Conservation (phyloP, 768 basidiomycete genomes). For the Boletus sensibilis region DNA sequence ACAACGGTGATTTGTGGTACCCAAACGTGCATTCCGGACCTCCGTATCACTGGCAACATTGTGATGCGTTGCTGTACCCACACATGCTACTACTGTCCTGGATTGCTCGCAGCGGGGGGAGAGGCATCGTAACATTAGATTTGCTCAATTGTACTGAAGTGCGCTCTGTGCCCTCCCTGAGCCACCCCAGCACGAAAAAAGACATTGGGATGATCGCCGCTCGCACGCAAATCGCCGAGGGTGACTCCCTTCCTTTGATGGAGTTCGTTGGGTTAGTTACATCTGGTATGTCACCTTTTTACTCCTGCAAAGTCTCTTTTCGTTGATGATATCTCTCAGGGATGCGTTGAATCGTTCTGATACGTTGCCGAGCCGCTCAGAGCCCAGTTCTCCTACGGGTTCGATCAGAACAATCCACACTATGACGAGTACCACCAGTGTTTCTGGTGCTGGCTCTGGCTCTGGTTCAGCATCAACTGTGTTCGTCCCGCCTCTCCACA, state of each 20-base stretch:
- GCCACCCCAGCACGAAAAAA: conserved; percentile 75
- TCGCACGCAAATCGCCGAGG: conserved; percentile 50
- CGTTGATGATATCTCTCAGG: conserved; percentile 42
- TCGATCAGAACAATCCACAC: conserved; percentile 73
- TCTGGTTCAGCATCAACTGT: conserved; percentile 69
- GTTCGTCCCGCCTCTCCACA: conserved; percentile 73
- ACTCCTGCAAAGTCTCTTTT: not conserved
- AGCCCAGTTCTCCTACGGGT: conserved; percentile 44
- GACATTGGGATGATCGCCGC: conserved; percentile 89
- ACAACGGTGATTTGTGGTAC: conserved; percentile 86
- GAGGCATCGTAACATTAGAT: conserved; percentile 85
- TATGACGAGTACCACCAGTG: conserved; percentile 44
- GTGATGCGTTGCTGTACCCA: conserved; percentile 79
- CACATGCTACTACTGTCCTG: conserved; percentile 84
- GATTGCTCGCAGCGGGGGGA: conserved; percentile 79
- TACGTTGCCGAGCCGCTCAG: conserved; percentile 46
- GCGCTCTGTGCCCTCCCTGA: conserved; percentile 77
- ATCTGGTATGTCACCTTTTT: conserved; percentile 60
- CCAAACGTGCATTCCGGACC: conserved; percentile 85
- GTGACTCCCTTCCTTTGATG: conserved; percentile 47
- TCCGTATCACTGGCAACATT: conserved; percentile 79
- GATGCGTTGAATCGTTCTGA: conserved; percentile 71
- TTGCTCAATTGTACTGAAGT: conserved; percentile 85
- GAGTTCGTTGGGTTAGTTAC: conserved; percentile 89
- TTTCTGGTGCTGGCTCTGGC: conserved; percentile 32